Base-by-base conservation (phyloP, 2,329 filamentous ascomycete species). In the Aspergillus oerlinghausenensis region DNA sequence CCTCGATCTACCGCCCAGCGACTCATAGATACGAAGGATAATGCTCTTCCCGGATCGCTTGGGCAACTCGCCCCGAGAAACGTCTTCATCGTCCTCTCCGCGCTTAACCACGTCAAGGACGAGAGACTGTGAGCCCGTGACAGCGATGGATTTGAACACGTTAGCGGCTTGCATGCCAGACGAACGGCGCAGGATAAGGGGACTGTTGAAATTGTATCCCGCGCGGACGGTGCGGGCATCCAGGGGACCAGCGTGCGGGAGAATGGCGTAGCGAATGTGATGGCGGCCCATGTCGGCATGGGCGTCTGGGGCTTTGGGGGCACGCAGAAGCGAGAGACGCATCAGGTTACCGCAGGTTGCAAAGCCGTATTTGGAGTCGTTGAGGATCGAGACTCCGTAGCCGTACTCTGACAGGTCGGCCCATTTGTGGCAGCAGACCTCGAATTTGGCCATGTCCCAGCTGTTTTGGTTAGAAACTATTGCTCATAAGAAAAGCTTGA, bases 371-470 rank as follows among this genome's bases (percentile, higher is more conserved):
- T 97, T 97, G 77, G 87, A 90, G 74, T 97, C 92, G 69, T 97
- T 97, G 57, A 97, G 82, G 60, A 97, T 89, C 2, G 90, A 93
- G 7, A 97, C 91, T 61, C 92, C 92, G 66, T 96, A 96, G 53
- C 87, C 88, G 67, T 89, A 81, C 73, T 97, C 92, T 0, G 89
- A 93, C 26, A 97, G 78, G 73, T 97, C 92, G 10, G 92, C 92
- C 80, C 90, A 97, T 71, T 92, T 93, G 79, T 97, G 92, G 72
- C 89, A 93, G 80, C 92, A 96, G 52, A 97, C 92, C 77, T 97
- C 92, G 66, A 97, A 97, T 69, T 96, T 96, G 68, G 92, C 92
- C 92, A 96, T 96, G 70, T 96, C 92, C 92, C 92, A 96, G 64
- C 84, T 82, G 56, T 2, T 51, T 42, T 17, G 5, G 59, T 75